Evolutionary conservation across 495 filamentous ascomycete genomes (phyloP), one percentile per base, ranked within the genome.

Genomic region (Penicillium chermesinum): DNA sequence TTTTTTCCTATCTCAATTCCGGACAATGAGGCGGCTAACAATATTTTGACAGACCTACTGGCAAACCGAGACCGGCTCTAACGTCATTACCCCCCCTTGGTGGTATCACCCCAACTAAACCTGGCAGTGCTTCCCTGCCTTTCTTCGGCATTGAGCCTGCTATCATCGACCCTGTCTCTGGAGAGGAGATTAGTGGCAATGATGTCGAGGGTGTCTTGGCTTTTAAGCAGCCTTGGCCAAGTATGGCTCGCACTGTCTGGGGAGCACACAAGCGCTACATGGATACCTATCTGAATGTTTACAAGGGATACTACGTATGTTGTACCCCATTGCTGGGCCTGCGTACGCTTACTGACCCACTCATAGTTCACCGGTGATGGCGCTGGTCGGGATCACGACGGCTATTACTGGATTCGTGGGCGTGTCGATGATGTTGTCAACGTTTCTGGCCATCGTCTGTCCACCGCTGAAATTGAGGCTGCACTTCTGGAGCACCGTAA

Each of bases 381-480:
- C 57, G 93, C 94, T 48, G 94, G 87, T 53, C 87, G 94, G 59
- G 93, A 99, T 66, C 88, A 96, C 70, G 94, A 99, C 55, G 93
- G 93, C 42, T 97, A 97, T 76, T 97, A 97, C 80, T 97, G 94
- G 94, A 97, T 99, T 69, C 90, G 94, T 48, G 94, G 93, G 40
- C 89, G 93, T 72, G 93, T 97, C 21, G 93, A 99, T 62, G 93
- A 99, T 58, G 93, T 97, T 46, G 91, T 99, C 62, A 99, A 97
- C 65, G 93, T 99, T 41, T 90, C 85, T 50, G 93, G 93, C 22
- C 94, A 99, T 64, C 83, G 93, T 65, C 77, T 99, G 37, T 96
- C 91, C 10, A 99, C 94, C 14, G 93, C 93, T 38, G 93, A 98
- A 69, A 97, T 98, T 52, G 93, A 98, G 70, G 93, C 93, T 22